Percentiles rank a stretch among this genome's conserved stretches.
These are phyloP conservation scores for Diaporthe amygdali DNA, from an alignment of 2,329 filamentous ascomycete genomes.

Conservation along the genomic window DNA sequence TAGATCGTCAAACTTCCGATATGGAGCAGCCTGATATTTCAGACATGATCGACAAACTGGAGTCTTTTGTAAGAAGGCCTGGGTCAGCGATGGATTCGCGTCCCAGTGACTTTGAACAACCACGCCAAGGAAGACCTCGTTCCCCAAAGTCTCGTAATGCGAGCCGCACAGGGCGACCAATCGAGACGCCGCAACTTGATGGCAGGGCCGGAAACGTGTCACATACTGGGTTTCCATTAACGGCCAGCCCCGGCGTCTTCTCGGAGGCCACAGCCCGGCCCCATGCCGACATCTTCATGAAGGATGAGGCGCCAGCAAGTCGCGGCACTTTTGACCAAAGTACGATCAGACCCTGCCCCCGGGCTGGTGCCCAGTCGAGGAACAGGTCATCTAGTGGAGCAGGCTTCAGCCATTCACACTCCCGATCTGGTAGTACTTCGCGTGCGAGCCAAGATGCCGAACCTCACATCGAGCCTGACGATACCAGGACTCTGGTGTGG, in stretches of 20 bases:
- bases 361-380: not conserved
- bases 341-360: not conserved
- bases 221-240: no score
- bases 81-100: constrained; percentile 2
- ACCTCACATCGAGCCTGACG: constrained; percentile 14
- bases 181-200: not conserved
- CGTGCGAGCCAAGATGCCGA: not conserved
- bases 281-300: not conserved
- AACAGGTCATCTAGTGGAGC: not conserved
- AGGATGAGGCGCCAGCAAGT: not conserved
- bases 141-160: constrained; percentile 44
- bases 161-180: constrained; percentile 30
- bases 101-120: not conserved
- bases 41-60: no score
- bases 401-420: not conserved
- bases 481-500: constrained; percentile 19
- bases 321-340: not conserved
- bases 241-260: constrained; percentile 36
- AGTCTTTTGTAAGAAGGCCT: no score
- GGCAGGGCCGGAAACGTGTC: constrained; percentile 21
- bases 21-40: no score
- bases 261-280: not conserved
- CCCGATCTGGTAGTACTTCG: not conserved
- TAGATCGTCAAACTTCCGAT: no score
- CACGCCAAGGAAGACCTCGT: constrained; percentile 28